Conservation (phyloP, 805 yeast species). For the Hanseniaspora vineae region DNA sequence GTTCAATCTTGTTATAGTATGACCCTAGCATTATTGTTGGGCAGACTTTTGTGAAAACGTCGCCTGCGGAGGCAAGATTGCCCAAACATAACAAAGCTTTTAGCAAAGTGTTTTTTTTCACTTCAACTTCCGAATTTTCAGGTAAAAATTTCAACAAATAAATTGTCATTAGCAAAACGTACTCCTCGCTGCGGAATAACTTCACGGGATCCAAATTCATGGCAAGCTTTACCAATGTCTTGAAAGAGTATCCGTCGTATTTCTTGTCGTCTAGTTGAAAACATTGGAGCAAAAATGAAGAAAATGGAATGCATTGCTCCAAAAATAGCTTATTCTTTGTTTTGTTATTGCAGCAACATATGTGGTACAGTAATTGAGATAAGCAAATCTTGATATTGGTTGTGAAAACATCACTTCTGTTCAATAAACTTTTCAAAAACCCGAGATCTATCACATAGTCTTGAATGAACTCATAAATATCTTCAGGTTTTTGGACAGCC, state of each 20-base stretch:
- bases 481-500: slow-evolving; percentile 11
- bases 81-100: slow-evolving; percentile 56
- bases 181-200: not conserved
- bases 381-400: slow-evolving; percentile 4
- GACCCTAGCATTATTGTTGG: not conserved
- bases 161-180: not conserved
- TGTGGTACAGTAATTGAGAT: slow-evolving; percentile 8
- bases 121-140: not conserved
- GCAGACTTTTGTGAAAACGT: slow-evolving; percentile 13
- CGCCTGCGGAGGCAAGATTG: slow-evolving; percentile 41
- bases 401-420: slow-evolving; percentile 7
- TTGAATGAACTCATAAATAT: slow-evolving; percentile 11
- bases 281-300: not conserved
- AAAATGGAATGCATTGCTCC: not conserved
- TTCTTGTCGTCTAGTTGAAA: not conserved
- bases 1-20: slow-evolving; percentile 36
- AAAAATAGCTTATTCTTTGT: not conserved
- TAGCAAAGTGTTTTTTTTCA: slow-evolving; percentile 13
- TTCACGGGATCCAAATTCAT: slow-evolving; percentile 32
- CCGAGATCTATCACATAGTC: slow-evolving; percentile 12
- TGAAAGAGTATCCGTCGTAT: slow-evolving; percentile 21
- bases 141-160: not conserved
- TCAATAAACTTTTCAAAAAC: slow-evolving; percentile 12
- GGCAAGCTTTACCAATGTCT: slow-evolving; percentile 32
- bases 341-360: slow-evolving; percentile 4